Evolutionary conservation across 1,284 basidiomycete species (phyloP), one percentile per base, ranked within the genome.

Genomic region (Leccinum huronense): DNA sequence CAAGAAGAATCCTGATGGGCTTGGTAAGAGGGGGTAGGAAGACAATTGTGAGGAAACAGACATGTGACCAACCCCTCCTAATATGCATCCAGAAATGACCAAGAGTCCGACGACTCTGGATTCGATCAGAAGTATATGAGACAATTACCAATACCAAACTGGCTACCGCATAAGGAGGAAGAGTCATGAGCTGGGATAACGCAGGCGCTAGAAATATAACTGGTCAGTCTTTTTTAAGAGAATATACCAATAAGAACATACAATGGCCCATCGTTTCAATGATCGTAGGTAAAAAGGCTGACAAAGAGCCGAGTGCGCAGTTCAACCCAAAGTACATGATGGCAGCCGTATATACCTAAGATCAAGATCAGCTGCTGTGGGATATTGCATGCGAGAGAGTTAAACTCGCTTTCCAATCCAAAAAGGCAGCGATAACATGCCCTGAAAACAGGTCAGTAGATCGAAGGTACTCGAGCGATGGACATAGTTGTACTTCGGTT

Each of bases 211-310:
- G n/a, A 40, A 58, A 59, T 23, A 8, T 1, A 10, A 34, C 31
- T 59, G 59, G 38, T 65, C 19, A 63, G 62, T 31, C 23, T 56
- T 14, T 54, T 27, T 14, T 16, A 23, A 23, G 36, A 19, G 56
- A 45, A 59, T 14, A 34, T 30, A 8, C 9, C 1, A 2, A n/a
- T 48, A 9, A 6, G 14, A 36, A 75, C 77, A 55, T 67, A 83
- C 84, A 83, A 71, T 82, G 85, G 16, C 87, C 88, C 69, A 92
- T 85, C 0, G 87, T 89, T 60, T 82, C 83, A 66, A 94, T 86
- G 70, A 94, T 93, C 0, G 93, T 95, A 1, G 93, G 93, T 31
- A 95, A 78, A 78, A 95, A 95, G 0, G 91, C 94, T 3, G 88
- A 87, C 56, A 92, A 89, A 3, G 88, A 89, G 9, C 90, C 90